Conservation (phyloP, 345 rosid genomes). For the Arabidopsis suecica region DNA sequence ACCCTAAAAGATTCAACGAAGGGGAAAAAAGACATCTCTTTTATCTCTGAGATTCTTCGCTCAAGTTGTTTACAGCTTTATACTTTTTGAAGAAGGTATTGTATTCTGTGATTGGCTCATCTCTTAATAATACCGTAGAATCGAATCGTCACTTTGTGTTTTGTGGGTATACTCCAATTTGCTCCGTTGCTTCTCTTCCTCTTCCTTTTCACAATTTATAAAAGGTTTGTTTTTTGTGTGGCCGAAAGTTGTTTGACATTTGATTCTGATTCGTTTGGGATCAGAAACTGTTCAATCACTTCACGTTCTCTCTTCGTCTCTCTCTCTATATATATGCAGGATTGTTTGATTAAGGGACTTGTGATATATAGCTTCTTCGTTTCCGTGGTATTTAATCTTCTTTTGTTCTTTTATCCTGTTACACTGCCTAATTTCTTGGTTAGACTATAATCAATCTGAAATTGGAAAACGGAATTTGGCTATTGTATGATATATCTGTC, state of each 20-base stretch:
- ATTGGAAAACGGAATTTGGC: neutral
- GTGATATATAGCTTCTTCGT: neutral
- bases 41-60: neutral
- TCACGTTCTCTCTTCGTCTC: constrained; percentile 10
- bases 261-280: constrained; percentile 43
- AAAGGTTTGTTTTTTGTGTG: constrained; percentile 21
- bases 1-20: neutral
- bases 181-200: constrained; percentile 6
- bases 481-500: neutral
- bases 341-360: constrained; percentile 9
- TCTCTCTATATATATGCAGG: constrained; percentile 1
- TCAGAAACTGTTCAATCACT: constrained; percentile 3
- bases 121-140: constrained; percentile 21
- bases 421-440: neutral
- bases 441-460: neutral
- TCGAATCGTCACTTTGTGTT: constrained; percentile 38
- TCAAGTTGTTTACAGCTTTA: neutral
- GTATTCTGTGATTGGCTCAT: constrained; percentile 32
- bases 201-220: constrained; percentile 18
- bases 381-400: constrained; percentile 16
- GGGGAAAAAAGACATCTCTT: neutral
- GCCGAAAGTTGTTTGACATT: constrained; percentile 19
- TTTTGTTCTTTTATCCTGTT: neutral
- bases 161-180: neutral
- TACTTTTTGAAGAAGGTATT: constrained; percentile 31